Conservation (phyloP, 179 eudicot species). For the Gypsophila paniculata region DNA sequence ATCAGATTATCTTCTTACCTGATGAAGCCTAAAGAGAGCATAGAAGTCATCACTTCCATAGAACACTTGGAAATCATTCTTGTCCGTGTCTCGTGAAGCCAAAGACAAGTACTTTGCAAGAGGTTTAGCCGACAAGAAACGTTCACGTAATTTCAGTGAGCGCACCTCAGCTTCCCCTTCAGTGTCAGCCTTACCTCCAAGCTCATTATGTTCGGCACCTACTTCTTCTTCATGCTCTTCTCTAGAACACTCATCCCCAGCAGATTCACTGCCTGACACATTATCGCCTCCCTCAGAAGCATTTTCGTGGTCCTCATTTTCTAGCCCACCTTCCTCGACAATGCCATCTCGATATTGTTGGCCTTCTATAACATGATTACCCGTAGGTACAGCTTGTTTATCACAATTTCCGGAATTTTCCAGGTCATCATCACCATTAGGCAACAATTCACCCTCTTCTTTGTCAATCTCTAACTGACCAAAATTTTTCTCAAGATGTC, state of each 20-base stretch:
- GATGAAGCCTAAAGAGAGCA: slow-evolving; percentile 73
- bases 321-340: slow-evolving; percentile 49
- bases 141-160: slow-evolving; percentile 45
- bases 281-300: slow-evolving; percentile 67
- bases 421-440: slow-evolving; percentile 66
- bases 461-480: slow-evolving; percentile 61
- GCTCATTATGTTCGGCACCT: slow-evolving; percentile 57
- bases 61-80: slow-evolving; percentile 47
- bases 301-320: slow-evolving; percentile 82
- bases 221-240: slow-evolving; percentile 81
- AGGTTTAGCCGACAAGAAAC: slow-evolving; percentile 57
- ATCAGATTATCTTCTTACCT: slow-evolving; percentile 36
- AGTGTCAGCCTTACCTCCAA: slow-evolving; percentile 79
- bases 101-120: slow-evolving; percentile 59
- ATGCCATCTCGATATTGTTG: slow-evolving; percentile 33
- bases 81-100: slow-evolving; percentile 30
- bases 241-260: slow-evolving; percentile 71
- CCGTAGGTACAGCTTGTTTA: slow-evolving; percentile 32
- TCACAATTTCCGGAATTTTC: slow-evolving; percentile 45
- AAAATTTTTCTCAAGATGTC: slow-evolving; percentile 37
- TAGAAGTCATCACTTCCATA: slow-evolving; percentile 72
- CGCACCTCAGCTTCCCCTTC: slow-evolving; percentile 80
- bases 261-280: slow-evolving; percentile 75
- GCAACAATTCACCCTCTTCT: slow-evolving; percentile 92
- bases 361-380: slow-evolving; percentile 35